A percentile compares a stretch with the other conserved stretches of the same genome.
Evolutionary conservation across 495 filamentous ascomycete genomes (phyloP).

Genomic region (Neurospora terricola): DNA sequence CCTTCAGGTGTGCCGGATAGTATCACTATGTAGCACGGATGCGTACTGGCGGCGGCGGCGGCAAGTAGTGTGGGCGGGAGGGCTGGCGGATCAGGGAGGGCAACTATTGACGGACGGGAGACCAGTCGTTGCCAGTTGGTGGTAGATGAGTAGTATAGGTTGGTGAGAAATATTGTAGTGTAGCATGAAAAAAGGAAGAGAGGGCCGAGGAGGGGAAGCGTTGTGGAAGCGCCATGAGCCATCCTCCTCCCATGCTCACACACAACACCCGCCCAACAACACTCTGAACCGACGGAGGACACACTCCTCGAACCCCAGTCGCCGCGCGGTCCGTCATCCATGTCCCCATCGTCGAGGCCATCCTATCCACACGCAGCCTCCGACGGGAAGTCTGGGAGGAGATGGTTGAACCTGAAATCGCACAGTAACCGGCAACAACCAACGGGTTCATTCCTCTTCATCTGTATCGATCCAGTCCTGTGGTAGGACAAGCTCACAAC

Average conservation of each 20-base stretch:
- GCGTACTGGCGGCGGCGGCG: not conserved
- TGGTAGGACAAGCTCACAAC: not conserved
- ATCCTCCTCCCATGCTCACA: not conserved
- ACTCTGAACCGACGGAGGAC: not conserved
- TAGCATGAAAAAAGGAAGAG: not conserved
- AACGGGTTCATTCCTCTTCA: not conserved
- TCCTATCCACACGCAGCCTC: not conserved
- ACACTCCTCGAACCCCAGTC: not conserved
- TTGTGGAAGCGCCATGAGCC: not conserved
- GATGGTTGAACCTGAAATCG: not conserved
- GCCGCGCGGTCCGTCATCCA: not conserved
- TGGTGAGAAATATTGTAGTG: not conserved
- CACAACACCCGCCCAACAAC: not conserved
- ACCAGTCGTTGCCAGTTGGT: not conserved
- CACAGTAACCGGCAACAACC: not conserved
- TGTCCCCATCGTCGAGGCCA: not conserved
- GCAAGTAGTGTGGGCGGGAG: not conserved
- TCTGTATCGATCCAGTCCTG: not conserved
- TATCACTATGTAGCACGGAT: not conserved
- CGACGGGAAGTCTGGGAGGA: not conserved
- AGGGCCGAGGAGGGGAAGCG: not conserved
- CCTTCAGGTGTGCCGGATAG: not conserved
- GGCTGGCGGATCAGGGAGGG: not conserved
- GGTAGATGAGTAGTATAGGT: not conserved
- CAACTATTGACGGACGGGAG: slow-evolving; percentile 5